Conservation (phyloP, 371 early-diverging fungal genomes). For the Mortierella polycephala region DNA sequence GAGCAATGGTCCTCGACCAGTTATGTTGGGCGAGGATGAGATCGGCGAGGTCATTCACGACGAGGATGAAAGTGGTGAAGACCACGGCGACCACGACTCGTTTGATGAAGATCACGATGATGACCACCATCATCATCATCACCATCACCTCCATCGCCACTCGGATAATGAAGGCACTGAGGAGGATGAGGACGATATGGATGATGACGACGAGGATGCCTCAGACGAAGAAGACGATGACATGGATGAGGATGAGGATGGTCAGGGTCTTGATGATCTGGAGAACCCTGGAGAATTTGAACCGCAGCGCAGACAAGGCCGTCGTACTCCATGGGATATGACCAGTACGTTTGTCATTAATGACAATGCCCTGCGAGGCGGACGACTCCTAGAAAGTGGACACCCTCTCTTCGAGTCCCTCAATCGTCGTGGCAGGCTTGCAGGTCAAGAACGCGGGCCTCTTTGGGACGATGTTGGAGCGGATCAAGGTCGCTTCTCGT, state of each 20-base stretch:
- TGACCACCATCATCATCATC: conserved; percentile 51
- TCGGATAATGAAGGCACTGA: conserved; percentile 57
- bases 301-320: conserved; percentile 52
- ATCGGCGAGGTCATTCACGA: conserved; percentile 55
- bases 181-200: conserved; percentile 57
- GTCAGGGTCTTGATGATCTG: conserved; percentile 38
- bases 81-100: conserved; percentile 1
- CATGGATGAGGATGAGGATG: conserved; percentile 64
- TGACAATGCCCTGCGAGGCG: conserved; percentile 29
- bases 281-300: conserved; percentile 57
- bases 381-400: background rate
- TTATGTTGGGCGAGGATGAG: conserved; percentile 45
- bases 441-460: conserved; percentile 50
- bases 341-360: conserved; percentile 47
- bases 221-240: conserved; percentile 39
- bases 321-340: conserved; percentile 50
- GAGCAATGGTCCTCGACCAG: conserved; percentile 27
- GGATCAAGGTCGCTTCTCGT: conserved; percentile 49
- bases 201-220: conserved; percentile 51
- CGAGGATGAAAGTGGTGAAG: conserved; percentile 52
- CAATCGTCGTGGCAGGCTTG: conserved; percentile 34
- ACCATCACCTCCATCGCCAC: conserved; percentile 31
- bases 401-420: conserved; percentile 35
- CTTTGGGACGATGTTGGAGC: conserved; percentile 32
- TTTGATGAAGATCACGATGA: conserved; percentile 37